phyloP scores from a whole-genome alignment of 306 rosid species.

The Quercus berberidifolia region DNA sequence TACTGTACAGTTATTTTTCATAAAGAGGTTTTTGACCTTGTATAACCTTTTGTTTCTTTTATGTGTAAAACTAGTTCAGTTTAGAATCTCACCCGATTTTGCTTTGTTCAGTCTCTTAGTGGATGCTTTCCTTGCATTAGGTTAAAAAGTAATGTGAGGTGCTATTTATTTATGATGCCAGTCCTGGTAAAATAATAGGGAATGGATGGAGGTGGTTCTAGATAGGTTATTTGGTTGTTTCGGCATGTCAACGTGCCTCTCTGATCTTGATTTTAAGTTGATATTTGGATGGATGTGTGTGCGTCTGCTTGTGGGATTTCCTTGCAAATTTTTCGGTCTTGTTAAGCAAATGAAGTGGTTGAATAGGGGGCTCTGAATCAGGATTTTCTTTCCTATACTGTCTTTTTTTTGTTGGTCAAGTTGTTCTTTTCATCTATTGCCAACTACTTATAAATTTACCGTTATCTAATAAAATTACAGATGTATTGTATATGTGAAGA shows the following conservation, averaged over 20 bases:
- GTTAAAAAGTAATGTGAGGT: background rate
- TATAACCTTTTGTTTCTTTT: constrained; percentile 29
- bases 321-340: too few species aligned
- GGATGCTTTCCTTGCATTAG: background rate
- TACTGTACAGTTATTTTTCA: constrained; percentile 70
- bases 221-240: background rate
- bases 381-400: too few species aligned
- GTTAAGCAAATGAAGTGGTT: too few species aligned
- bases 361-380: too few species aligned
- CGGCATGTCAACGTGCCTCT: background rate
- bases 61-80: constrained; percentile 39
- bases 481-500: too few species aligned
- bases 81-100: constrained; percentile 28
- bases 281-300: too few species aligned
- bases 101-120: background rate
- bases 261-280: background rate
- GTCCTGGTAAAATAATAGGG: background rate
- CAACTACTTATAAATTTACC: too few species aligned
- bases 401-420: too few species aligned
- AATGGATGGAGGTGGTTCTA: background rate
- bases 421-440: too few species aligned
- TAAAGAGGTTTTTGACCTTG: constrained; percentile 41
- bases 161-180: background rate
- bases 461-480: too few species aligned
- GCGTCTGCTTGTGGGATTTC: too few species aligned